These are phyloP conservation scores for Gyrodon tennesseensis DNA, from an alignment of 1,284 basidiomycete species.

Conservation along the genomic window DNA sequence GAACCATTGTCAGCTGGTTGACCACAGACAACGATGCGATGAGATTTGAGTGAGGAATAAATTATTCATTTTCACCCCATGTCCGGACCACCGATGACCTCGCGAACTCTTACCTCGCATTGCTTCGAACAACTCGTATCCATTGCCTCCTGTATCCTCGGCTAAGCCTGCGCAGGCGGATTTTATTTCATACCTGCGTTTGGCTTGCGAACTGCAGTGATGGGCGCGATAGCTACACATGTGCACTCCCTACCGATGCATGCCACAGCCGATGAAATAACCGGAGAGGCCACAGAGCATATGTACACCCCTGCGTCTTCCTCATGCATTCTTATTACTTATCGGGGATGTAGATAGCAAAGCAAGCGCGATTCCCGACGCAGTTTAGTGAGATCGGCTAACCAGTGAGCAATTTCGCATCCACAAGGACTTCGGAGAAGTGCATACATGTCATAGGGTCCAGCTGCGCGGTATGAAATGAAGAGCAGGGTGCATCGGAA, in stretches of 20 bases:
- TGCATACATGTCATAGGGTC: constrained; percentile 31
- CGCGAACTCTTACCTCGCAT: no score
- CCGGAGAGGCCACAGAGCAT: constrained; percentile 9
- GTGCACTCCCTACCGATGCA: neutral
- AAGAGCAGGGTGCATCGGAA: constrained; percentile 13
- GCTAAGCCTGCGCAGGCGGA: no score
- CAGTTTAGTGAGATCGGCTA: constrained; percentile 12
- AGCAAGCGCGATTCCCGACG: constrained; percentile 15
- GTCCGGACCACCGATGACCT: no score
- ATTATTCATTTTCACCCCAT: no score
- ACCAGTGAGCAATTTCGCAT: neutral
- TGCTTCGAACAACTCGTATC: no score
- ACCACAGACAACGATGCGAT: no score
- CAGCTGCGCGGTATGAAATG: constrained; percentile 14
- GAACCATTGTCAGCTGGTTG: no score
- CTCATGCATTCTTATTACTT: constrained; percentile 21
- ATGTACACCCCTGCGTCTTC: constrained; percentile 16
- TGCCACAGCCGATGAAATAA: constrained; percentile 23
- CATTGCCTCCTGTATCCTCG: no score
- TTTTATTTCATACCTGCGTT: neutral
- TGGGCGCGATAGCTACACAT: constrained; percentile 5
- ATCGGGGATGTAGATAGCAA: constrained; percentile 16
- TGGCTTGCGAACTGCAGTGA: constrained; percentile 5
- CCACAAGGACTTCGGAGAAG: constrained; percentile 5
- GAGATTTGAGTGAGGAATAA: no score